Evolutionary conservation across 1,284 basidiomycete species (phyloP), one percentile per base, ranked within the genome.

Genomic region (Trichosporon ovoides): DNA sequence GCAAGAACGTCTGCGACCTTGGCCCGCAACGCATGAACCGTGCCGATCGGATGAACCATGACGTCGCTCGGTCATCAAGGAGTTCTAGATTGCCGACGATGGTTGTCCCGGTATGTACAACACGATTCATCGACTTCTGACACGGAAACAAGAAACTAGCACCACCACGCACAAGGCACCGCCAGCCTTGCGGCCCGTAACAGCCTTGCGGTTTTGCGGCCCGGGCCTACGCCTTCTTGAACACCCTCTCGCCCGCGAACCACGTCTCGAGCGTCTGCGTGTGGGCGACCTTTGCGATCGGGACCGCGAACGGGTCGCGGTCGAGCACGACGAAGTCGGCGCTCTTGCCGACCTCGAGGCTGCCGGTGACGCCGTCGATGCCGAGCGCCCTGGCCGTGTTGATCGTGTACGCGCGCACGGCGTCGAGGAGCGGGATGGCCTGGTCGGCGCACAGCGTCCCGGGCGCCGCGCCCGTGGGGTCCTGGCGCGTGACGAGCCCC

Each of bases 281-380:
- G 12, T 24, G 14, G 4, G 53, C 53, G 20, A 55, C 34, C 43
- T 55, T 55, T 5, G 24, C 53, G 7, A 40, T 34, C 3, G 53
- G 28, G 3, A 55, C 35, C 3, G 1, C 9, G 53, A 36, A 55
- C 16, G 53, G 53, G 35, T 55, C 53, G 33, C 43, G 31, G 43
- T 55, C 53, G 43, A 55, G 33, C 20, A 55, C 40, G 20, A 48
- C 53, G 37, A 55, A 55, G 34, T 55, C 53, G 13, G 53, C 53
- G 34, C 53, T 55, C 40, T 55, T 55, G 10, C 53, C 53, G 19
- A 33, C n/a, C 13, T 34, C 24, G 18, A 55, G 19, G 28, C 33
- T 36, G 14, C 53, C 53, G 9, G 53, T 24, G 22, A 55, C 16
- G 2, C 33, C 1, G 28, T 55, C 53, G 9, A 55, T 36, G 22